A percentile compares a stretch with the other conserved stretches of the same genome.
Evolutionary conservation across 2,329 filamentous ascomycete species (phyloP).

Genomic region (Cyphellophora europaea): DNA sequence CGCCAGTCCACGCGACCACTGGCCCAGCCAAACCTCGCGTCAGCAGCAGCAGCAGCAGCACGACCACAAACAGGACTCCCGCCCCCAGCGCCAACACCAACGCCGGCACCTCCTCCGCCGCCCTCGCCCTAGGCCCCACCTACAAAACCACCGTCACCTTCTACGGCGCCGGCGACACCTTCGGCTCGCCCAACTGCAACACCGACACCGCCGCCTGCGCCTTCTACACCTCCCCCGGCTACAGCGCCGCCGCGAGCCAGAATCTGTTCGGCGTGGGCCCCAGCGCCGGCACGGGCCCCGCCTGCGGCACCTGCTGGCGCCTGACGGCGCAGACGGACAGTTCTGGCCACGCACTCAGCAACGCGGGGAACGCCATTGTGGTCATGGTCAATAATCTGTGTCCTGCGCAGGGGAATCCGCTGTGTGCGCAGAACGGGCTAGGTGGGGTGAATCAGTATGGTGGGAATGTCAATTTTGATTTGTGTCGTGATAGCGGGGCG

Average conservation of each 20-base stretch:
- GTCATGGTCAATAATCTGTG: constrained; percentile 33
- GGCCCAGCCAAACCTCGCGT: background rate
- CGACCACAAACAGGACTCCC: constrained; percentile 2
- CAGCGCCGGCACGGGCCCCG: constrained; percentile 27
- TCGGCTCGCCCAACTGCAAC: constrained; percentile 27
- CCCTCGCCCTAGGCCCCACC: constrained; percentile 5
- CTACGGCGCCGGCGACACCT: constrained; percentile 25
- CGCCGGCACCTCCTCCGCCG: constrained; percentile 6
- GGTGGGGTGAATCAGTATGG: constrained; percentile 28
- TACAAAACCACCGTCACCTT: constrained; percentile 26
- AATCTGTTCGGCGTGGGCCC: constrained; percentile 29
- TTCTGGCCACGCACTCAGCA: constrained; percentile 14
- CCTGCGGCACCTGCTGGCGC: constrained; percentile 30
- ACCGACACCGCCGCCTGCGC: constrained; percentile 27
- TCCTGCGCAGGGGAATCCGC: constrained; percentile 27
- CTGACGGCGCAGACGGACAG: constrained; percentile 26
- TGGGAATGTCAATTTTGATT: constrained; percentile 31
- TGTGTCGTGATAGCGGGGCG: constrained; percentile 30
- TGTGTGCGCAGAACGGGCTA: constrained; percentile 27
- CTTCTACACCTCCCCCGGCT: constrained; percentile 24
- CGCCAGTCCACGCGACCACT: too few relatives aligned
- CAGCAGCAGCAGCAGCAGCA: constrained; percentile 2
- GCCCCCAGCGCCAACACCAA: constrained; percentile 4
- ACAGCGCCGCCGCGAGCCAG: constrained; percentile 28
- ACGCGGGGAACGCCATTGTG: constrained; percentile 25